phyloP scores from a whole-genome alignment of 164 flowering plant species.

The Aristolochia contorta region DNA sequence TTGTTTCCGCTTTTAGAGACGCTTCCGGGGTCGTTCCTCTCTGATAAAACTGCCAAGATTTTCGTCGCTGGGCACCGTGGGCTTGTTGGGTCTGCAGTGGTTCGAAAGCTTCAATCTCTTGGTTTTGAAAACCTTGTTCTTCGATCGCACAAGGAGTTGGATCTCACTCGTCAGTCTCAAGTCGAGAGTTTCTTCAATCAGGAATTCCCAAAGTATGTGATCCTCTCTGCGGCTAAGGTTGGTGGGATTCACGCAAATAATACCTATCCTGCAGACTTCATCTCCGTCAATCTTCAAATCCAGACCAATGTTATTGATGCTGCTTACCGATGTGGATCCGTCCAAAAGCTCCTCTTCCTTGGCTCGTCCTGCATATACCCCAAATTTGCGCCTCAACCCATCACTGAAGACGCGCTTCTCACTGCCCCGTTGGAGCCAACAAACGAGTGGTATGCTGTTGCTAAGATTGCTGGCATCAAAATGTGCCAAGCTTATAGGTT shows the following conservation, averaged over 20 bases:
- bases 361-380: conserved; percentile 96
- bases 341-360: conserved; percentile 63
- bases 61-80: conserved; percentile 92
- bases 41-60: conserved; percentile 61
- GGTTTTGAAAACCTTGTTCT: conserved; percentile 67
- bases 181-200: conserved; percentile 72
- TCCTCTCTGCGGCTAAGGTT: conserved; percentile 90
- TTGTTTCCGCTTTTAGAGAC: neutral
- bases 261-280: conserved; percentile 91
- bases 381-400: conserved; percentile 84
- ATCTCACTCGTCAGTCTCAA: conserved; percentile 65
- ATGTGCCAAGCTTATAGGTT: conserved; percentile 78
- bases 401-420: conserved; percentile 60
- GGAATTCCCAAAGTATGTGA: conserved; percentile 56
- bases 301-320: conserved; percentile 87
- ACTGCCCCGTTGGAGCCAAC: conserved; percentile 89
- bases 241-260: conserved; percentile 95
- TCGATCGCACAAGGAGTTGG: conserved; percentile 66
- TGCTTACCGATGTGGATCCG: conserved; percentile 37
- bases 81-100: conserved; percentile 80
- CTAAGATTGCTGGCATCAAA: conserved; percentile 89
- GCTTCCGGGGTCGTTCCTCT: conserved; percentile 9
- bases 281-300: conserved; percentile 71
- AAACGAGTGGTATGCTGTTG: conserved; percentile 87
- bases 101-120: conserved; percentile 43